Evolutionary conservation across 805 yeast genomes (phyloP).

Genomic region (Yarrowia yakushimensis): DNA sequence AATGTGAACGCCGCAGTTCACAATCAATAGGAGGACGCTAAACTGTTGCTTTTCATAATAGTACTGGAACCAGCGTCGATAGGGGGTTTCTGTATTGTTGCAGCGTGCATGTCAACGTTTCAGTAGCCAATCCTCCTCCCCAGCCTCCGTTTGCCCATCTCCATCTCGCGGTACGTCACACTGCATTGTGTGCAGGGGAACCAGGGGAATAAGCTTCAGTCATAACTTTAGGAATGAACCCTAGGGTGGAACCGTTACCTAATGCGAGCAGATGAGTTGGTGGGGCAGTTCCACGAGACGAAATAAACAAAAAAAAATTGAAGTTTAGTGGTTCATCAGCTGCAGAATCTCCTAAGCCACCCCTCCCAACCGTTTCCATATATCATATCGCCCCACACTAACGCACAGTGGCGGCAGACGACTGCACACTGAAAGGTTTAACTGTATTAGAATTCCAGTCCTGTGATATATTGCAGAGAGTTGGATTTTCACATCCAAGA

Average conservation of each 20-base stretch:
- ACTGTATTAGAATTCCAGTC: background rate
- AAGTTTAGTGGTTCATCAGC: too few relatives aligned
- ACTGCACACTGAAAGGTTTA: background rate
- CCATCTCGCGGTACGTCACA: background rate
- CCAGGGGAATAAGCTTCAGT: constrained; percentile 20
- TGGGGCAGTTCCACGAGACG: too few relatives aligned
- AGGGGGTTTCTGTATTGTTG: background rate
- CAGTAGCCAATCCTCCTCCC: background rate
- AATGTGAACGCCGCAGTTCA: background rate
- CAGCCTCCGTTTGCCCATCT: background rate
- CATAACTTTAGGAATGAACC: background rate
- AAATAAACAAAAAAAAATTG: too few relatives aligned
- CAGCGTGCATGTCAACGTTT: background rate
- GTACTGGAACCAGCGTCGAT: background rate
- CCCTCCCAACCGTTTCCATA: background rate
- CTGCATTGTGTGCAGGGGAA: constrained; percentile 18
- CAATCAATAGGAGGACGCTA: background rate
- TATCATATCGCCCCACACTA: background rate
- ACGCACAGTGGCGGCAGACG: background rate
- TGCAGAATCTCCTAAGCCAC: background rate
- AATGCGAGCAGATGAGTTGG: too few relatives aligned
- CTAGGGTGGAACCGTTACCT: background rate
- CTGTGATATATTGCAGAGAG: background rate
- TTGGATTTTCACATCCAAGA: background rate
- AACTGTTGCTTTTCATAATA: background rate